A percentile compares a stretch with the other conserved stretches of the same genome.
phyloP scores from a whole-genome alignment of 768 basidiomycete genomes.

The Nevesoporus exiguus region DNA sequence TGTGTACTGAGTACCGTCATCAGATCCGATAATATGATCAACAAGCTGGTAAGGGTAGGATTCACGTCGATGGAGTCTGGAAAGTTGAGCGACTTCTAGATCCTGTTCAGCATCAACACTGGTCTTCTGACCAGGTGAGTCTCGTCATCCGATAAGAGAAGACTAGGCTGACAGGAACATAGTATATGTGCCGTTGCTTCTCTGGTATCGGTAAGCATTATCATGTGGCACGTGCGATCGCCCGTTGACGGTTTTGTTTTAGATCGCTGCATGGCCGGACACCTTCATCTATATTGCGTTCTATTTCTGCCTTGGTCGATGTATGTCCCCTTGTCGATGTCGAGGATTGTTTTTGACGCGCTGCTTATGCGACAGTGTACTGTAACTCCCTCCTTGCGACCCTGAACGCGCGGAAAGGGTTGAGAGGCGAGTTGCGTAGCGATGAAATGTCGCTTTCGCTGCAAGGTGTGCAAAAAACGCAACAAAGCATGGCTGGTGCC shows the following conservation, averaged over 20 bases:
- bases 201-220: conserved; percentile 44
- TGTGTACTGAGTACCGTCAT: neutral
- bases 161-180: neutral
- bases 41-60: conserved; percentile 34
- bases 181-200: conserved; percentile 57
- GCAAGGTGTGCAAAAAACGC: conserved; percentile 27
- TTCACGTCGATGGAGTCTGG: neutral
- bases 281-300: conserved; percentile 64
- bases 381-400: conserved; percentile 61
- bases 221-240: neutral
- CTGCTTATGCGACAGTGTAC: conserved; percentile 42
- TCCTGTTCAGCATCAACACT: conserved; percentile 51
- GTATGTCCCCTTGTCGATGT: conserved; percentile 35
- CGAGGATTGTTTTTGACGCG: neutral
- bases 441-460: conserved; percentile 33
- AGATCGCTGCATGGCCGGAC: conserved; percentile 50
- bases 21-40: conserved; percentile 55
- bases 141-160: neutral
- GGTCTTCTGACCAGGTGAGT: conserved; percentile 30
- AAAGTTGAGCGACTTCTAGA: conserved; percentile 25
- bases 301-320: conserved; percentile 60
- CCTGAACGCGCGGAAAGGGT: conserved; percentile 52
- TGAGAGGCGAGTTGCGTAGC: conserved; percentile 32
- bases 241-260: neutral
- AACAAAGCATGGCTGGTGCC: conserved; percentile 7